These are phyloP conservation scores for Syncephalis fuscata DNA, from an alignment of 371 early-diverging fungal species.

Conservation along the genomic window DNA sequence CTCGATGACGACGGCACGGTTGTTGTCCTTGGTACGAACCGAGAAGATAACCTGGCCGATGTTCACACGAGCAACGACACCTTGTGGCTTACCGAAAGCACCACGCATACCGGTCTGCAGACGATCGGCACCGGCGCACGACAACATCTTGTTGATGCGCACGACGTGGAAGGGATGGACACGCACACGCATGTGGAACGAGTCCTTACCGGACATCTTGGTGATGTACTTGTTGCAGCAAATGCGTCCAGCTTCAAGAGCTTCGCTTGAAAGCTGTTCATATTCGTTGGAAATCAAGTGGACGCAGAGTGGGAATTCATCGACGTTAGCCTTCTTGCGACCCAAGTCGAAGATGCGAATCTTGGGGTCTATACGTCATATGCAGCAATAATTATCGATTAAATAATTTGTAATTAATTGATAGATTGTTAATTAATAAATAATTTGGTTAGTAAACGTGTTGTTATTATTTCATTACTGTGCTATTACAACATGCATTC, in stretches of 20 bases:
- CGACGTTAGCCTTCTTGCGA: slow-evolving; percentile 97
- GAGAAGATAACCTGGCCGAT: slow-evolving; percentile 98
- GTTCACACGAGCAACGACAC: slow-evolving; percentile 98
- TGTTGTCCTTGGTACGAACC: slow-evolving; percentile 94
- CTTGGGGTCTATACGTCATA: slow-evolving; percentile 68
- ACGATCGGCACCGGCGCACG: slow-evolving; percentile 99
- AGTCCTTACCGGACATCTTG: slow-evolving; percentile 98
- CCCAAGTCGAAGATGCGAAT: slow-evolving; percentile 98
- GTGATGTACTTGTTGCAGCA: slow-evolving; percentile 99
- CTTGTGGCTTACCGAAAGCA: slow-evolving; percentile 99
- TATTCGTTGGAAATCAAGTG: slow-evolving; percentile 98
- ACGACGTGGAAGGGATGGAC: slow-evolving; percentile 99
- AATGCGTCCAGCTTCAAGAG: slow-evolving; percentile 99
- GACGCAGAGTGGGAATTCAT: slow-evolving; percentile 96
- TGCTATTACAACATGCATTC: too few species aligned
- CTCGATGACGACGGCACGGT: slow-evolving; percentile 92
- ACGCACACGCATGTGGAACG: slow-evolving; percentile 99
- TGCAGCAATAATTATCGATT: too few species aligned
- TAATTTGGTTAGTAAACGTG: not conserved
- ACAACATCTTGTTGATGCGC: slow-evolving; percentile 99
- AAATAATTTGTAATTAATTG: too few species aligned
- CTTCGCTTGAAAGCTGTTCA: slow-evolving; percentile 99
- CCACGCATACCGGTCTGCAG: slow-evolving; percentile 99
- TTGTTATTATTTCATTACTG: too few species aligned
- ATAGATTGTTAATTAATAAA: not conserved